Evolutionary conservation across 2,329 filamentous ascomycete genomes (phyloP).

Genomic region (Alternaria arborescens): DNA sequence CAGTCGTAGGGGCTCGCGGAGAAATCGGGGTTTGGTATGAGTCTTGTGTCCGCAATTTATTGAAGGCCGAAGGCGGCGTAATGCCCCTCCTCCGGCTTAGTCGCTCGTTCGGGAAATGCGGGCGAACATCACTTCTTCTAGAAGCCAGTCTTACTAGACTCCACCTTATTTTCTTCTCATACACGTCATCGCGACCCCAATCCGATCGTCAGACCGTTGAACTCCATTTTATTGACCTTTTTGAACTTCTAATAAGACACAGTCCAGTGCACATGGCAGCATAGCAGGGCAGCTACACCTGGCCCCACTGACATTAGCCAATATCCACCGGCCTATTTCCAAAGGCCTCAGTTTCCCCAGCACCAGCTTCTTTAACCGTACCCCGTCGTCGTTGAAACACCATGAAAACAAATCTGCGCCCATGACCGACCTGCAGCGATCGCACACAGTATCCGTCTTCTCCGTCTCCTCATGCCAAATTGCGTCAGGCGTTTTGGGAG

Average conservation of each 20-base stretch:
- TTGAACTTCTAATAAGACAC: not conserved
- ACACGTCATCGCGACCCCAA: conserved; percentile 2
- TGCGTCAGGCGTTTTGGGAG: too few species aligned
- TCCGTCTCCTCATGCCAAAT: too few species aligned
- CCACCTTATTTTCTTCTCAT: conserved; percentile 3
- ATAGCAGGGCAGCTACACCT: not conserved
- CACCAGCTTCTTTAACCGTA: not conserved
- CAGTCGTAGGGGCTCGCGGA: conserved; percentile 13
- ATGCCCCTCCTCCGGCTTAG: conserved; percentile 12
- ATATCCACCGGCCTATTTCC: not conserved
- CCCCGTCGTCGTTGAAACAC: not conserved
- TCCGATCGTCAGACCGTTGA: not conserved
- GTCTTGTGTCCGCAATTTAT: conserved; percentile 33
- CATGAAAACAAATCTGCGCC: not conserved
- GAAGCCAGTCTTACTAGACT: conserved; percentile 5
- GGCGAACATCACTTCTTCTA: conserved; percentile 14
- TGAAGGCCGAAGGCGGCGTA: conserved; percentile 30
- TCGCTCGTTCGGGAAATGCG: conserved; percentile 2
- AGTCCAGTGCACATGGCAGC: not conserved
- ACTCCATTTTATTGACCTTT: too few species aligned
- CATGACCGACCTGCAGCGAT: too few species aligned
- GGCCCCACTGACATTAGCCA: not conserved
- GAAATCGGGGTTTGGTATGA: conserved; percentile 20
- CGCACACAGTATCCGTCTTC: not conserved
- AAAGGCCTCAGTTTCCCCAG: not conserved